Evolutionary conservation across 2,329 filamentous ascomycete genomes (phyloP), one percentile per base, ranked within the genome.

Genomic region (Raffaelea ambrosiae): DNA sequence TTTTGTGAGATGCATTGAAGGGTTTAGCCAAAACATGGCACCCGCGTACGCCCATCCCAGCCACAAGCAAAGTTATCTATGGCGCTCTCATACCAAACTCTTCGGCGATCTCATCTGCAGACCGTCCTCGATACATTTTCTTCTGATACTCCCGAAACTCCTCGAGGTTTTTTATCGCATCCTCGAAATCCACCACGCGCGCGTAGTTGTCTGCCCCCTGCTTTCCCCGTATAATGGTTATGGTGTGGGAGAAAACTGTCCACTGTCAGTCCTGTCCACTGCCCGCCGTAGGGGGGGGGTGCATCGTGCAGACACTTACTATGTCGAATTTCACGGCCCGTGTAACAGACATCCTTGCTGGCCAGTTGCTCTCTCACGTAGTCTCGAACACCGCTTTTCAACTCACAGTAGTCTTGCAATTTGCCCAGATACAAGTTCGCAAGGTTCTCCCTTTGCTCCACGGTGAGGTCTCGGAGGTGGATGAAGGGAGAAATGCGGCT

Each of bases 401-500:
- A 9, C 9, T 16, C 16, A 16, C 31, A 33, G 16, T 33, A 33
- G 9, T 16, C 31, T 16, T 33, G 31, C 31, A 33, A 9, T 16
- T 33, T 33, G 9, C 16, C 31, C 9, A 33, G 31, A 16, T 33
- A 33, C 9, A 33, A 16, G 31, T 33, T 16, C 31, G 16, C 31
- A 16, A 33, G 31, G 9, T 9, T 33, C 31, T 33, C 31, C 21
- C 10, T 11, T 8, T 29, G 21, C 40, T 23, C 35, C 9, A 14
- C n/a, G 11, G 35, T 40, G 20, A 61, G 55, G 11, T 51, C 44
- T 3, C 55, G 60, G 46, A 67, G 67, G 48, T 66, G 63, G 2
- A 68, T 54, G 3, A 51, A 59, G 5, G 64, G 51, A 46, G 68
- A 63, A 20, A 69, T 61, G 0, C 65, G 59, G 1, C 65, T 68